Evolutionary conservation across 352 stramenopile species (phyloP), one percentile per base, ranked within the genome.

Genomic region (Phytopythium delawarense): DNA sequence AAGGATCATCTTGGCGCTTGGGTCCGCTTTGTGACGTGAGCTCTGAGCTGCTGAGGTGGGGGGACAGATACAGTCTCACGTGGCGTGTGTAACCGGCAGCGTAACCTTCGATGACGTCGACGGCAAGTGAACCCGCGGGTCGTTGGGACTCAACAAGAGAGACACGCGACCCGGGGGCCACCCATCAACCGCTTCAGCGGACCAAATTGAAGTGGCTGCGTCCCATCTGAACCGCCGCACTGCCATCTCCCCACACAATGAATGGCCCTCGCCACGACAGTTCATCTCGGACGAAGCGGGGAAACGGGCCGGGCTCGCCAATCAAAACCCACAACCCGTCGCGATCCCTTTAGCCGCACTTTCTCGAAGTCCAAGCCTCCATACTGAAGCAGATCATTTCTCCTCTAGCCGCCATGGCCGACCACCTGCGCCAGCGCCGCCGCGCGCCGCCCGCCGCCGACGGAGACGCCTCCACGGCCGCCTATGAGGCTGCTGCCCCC

Each of bases 41-140:
- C 25, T 28, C 25, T 46, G 40, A 7, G 15, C 13, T 15, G 37
- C 16, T 46, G 40, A 39, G 34, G 34, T 39, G 34, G 34, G 34
- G 32, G 9, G 32, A n/a, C n/a, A n/a, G n/a, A n/a, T 46, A 7
- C 15, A 21, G 18, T 46, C 40, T 46, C 40, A 46, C 12, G 3
- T 46, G 40, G n/a, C 40, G 12, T 1, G 15, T 15, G 15, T 9
- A 46, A 46, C 40, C 40, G 18, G 4, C 40, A 5, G 40, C 40
- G 40, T 46, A 46, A 46, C 40, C 40, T 21, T 34, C 21, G 46
- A 18, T 53, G 46, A 53, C 46, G 46, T 53, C 46, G 21, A 34
- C 46, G 20, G 7, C 44, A 23, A 16, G 20, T 6, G 11, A 51
- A 51, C 44, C 44, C 44, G 44, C 44, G 44, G 44, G 44, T 51